Conservation (phyloP, 768 basidiomycete genomes). For the Boletus rubescentipes region DNA sequence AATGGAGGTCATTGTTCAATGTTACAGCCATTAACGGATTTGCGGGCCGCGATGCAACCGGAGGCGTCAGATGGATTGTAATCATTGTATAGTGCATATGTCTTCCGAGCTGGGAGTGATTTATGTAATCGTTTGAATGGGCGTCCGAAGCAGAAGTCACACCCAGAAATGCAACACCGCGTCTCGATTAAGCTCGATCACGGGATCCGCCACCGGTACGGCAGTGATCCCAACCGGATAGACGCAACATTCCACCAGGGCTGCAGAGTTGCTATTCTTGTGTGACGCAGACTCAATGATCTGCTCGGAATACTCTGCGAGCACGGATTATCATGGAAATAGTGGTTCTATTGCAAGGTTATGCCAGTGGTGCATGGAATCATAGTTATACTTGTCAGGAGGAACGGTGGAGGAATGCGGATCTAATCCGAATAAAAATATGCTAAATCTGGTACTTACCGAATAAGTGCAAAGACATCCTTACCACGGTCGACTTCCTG, state of each 20-base stretch:
- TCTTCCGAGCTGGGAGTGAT: background rate
- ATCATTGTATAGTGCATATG: no score
- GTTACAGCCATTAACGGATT: background rate
- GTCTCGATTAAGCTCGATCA: background rate
- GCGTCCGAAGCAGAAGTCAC: no score
- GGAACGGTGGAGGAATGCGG: background rate
- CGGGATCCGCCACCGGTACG: conserved; percentile 3
- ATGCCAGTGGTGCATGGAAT: background rate
- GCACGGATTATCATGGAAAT: background rate
- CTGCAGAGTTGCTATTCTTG: background rate
- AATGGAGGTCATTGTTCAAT: no score
- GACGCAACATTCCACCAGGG: no score
- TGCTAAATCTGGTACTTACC: background rate
- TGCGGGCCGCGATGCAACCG: background rate
- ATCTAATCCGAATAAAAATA: background rate
- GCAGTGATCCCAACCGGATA: background rate
- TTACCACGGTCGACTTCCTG: background rate
- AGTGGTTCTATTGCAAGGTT: background rate
- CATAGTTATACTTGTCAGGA: background rate
- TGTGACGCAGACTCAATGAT: background rate
- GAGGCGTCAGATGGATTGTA: no score
- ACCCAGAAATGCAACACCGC: conserved; percentile 10
- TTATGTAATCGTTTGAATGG: no score
- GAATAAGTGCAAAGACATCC: background rate
- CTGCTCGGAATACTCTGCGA: background rate